Conservation (phyloP, 2,329 filamentous ascomycete genomes). For the Cladosporium velox region DNA sequence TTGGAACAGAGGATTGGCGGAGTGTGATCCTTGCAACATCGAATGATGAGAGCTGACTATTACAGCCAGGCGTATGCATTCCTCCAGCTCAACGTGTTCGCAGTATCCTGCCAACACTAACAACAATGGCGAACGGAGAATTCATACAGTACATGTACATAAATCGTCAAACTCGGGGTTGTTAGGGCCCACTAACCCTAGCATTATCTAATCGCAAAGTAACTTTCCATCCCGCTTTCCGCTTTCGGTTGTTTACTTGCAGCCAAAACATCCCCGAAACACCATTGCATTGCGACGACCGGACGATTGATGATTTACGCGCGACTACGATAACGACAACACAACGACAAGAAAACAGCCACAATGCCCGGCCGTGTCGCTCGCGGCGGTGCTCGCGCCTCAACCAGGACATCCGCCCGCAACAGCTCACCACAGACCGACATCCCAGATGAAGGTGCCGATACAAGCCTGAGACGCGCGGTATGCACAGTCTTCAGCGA, state of each 20-base stretch:
- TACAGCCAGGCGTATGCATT: no score
- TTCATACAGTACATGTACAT: no score
- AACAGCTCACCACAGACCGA: slow-evolving; percentile 39
- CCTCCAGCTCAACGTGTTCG: no score
- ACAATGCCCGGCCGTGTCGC: slow-evolving; percentile 43
- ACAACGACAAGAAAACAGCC: background rate
- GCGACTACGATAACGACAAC: slow-evolving; percentile 40
- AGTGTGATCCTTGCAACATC: no score
- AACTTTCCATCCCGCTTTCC: slow-evolving; percentile 11
- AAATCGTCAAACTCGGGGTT: background rate
- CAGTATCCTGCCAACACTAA: no score
- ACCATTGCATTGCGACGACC: background rate
- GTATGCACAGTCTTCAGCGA: slow-evolving; percentile 63
- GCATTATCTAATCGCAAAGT: slow-evolving; percentile 7
- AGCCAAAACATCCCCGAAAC: slow-evolving; percentile 1
- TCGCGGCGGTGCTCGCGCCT: slow-evolving; percentile 25
- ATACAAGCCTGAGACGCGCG: slow-evolving; percentile 70
- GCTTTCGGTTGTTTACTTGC: slow-evolving; percentile 15
- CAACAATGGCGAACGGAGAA: no score
- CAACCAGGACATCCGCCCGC: slow-evolving; percentile 28
- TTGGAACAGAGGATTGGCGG: no score
- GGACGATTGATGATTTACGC: slow-evolving; percentile 49
- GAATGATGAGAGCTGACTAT: no score
- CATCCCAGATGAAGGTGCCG: slow-evolving; percentile 70
- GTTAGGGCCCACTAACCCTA: background rate